phyloP scores from a whole-genome alignment of 2,329 filamentous ascomycete genomes.

The Plenodomus lindquistii region DNA sequence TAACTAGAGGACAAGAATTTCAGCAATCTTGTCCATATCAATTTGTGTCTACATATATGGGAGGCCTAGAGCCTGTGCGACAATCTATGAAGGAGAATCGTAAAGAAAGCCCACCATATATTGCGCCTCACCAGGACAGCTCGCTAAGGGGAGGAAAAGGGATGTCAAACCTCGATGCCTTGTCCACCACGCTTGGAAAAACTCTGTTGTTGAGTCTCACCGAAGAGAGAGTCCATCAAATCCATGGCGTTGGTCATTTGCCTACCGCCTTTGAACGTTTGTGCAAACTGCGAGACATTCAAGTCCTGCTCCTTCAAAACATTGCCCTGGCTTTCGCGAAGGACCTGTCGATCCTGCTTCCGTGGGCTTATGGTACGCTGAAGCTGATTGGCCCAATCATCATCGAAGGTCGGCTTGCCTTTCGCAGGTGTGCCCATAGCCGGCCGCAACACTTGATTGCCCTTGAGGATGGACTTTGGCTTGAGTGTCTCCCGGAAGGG shows the following conservation, averaged over 20 bases:
- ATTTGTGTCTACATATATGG: conserved; percentile 52
- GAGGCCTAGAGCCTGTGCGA: conserved; percentile 29
- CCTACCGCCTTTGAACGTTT: conserved; percentile 44
- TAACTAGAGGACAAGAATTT: conserved; percentile 65
- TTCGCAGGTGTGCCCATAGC: conserved; percentile 59
- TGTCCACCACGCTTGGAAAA: conserved; percentile 55
- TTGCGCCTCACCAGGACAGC: conserved; percentile 32
- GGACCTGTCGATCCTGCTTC: conserved; percentile 81
- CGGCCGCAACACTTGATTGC: conserved; percentile 35
- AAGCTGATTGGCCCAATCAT: conserved; percentile 92
- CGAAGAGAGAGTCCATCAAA: conserved; percentile 92
- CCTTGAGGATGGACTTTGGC: conserved; percentile 56
- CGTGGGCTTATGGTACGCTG: conserved; percentile 91
- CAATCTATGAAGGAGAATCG: conserved; percentile 40
- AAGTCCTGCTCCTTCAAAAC: conserved; percentile 56
- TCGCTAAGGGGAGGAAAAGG: conserved; percentile 39
- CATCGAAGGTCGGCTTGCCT: conserved; percentile 61
- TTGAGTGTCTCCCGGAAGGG: conserved; percentile 39
- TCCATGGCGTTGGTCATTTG: conserved; percentile 89
- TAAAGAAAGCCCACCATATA: conserved; percentile 49
- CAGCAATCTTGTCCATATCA: conserved; percentile 44
- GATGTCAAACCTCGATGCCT: conserved; percentile 88
- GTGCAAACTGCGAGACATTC: conserved; percentile 37
- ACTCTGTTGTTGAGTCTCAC: conserved; percentile 61
- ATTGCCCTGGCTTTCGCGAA: conserved; percentile 67